Evolutionary conservation across 352 stramenopile genomes (phyloP).

Genomic region (Pythium vanterpoolii): DNA sequence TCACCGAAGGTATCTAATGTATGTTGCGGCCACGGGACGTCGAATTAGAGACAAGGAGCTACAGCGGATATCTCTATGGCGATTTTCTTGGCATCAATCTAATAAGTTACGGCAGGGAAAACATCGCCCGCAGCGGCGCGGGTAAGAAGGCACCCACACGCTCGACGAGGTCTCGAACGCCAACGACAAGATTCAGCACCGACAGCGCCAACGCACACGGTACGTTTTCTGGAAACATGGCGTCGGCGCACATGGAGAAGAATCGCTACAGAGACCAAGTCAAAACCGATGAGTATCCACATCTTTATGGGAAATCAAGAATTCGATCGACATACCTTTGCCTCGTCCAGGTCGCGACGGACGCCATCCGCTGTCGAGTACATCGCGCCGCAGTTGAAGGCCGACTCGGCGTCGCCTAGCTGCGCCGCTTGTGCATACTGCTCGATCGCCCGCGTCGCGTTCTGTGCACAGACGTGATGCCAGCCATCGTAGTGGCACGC

Average conservation of each 20-base stretch:
- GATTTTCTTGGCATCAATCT: background rate
- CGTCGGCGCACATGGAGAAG: conserved; percentile 48
- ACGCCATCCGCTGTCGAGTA: conserved; percentile 48
- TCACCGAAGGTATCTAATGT: conserved; percentile 5
- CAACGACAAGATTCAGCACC: conserved; percentile 24
- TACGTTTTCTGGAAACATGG: conserved; percentile 57
- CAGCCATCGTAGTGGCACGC: conserved; percentile 64
- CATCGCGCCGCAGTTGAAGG: conserved; percentile 64
- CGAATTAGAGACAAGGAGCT: background rate
- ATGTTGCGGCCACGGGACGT: background rate
- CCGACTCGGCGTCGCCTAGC: conserved; percentile 58
- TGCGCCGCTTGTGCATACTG: conserved; percentile 46
- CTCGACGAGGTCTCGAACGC: background rate
- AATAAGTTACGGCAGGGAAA: conserved; percentile 24
- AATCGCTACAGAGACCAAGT: conserved; percentile 24
- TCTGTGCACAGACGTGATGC: conserved; percentile 45
- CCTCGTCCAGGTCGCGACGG: conserved; percentile 31
- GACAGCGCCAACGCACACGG: conserved; percentile 44
- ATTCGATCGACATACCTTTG: conserved; percentile 24
- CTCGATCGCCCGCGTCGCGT: conserved; percentile 50
- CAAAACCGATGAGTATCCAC: background rate
- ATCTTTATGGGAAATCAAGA: background rate
- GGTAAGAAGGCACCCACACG: background rate
- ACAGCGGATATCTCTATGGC: background rate
- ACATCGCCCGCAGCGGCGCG: conserved; percentile 7